Base-by-base conservation (phyloP, 306 rosid species). In the Cercis canadensis region DNA sequence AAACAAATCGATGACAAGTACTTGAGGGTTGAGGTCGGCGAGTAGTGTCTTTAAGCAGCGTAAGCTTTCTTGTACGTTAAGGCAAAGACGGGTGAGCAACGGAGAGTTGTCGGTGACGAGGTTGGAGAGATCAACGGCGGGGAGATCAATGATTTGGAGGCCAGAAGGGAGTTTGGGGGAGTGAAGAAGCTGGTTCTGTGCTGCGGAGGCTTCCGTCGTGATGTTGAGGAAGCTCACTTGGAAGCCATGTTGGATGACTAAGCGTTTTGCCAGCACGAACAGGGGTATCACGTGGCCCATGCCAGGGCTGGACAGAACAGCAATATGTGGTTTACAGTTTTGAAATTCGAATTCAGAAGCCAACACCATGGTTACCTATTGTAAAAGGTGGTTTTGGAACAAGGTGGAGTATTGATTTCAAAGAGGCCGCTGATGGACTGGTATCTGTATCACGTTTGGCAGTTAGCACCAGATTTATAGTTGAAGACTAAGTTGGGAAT, bases 271-370 rank as follows among this genome's bases (percentile, higher is more conserved):
- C 0, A 86, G 11, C 76, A 74, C 76, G 4, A 83, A 13, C 15
- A 86, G 80, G 0, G 90, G 90, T 50, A 72, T 61, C 14, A 74
- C 49, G 60, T 86, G 85, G 7, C 87, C 90, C 79, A 82, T 52
- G 31, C 90, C 85, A 0, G 82, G 83, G 50, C 87, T 72, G 2
- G 90, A n/a, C 4, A 86, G 63, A n/a, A 86, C 66, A 0, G 78
- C 86, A 10, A 77, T 63, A 59, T 80, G 78, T 0, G 68, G 51
- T 32, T 45, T 55, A 14, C 3, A 44, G 44, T 63, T 12, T 8
- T 21, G 2, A 3, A 1, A 4, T 36, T 58, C 46, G 4, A 0
- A 8, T 36, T 58, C 46, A 34, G 41, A 0, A 8, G 52, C 18
- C 5, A 3, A 16, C 52, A 0, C 16, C 53, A n/a, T n/a, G 49